A percentile compares a stretch with the other conserved stretches of the same genome.
These are phyloP conservation scores for Amborella trichopoda DNA, from an alignment of 164 flowering plant species.

Conservation along the genomic window DNA sequence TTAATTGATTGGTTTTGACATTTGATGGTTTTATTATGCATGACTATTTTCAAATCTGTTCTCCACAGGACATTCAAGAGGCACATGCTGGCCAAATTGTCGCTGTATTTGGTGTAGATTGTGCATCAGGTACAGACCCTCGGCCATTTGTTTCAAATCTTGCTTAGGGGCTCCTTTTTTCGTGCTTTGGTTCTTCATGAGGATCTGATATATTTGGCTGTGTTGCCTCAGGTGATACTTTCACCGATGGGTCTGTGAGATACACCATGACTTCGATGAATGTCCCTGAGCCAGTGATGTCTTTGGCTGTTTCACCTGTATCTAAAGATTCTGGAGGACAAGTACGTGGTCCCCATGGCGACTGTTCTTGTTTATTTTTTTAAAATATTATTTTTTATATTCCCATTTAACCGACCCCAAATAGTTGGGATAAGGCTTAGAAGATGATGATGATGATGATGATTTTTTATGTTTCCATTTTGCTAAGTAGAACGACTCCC, in stretches of 20 bases:
- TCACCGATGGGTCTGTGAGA: constrained; percentile 85
- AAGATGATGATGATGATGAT: too few species aligned
- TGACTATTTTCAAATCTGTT: too few species aligned
- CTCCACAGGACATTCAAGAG: constrained; percentile 83
- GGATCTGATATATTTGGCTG: not conserved
- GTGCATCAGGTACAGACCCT: constrained; percentile 74
- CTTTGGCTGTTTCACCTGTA: constrained; percentile 92
- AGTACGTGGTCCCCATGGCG: constrained; percentile 30
- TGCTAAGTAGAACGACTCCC: not conserved
- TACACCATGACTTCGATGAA: constrained; percentile 99
- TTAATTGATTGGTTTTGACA: too few species aligned
- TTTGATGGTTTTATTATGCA: too few species aligned
- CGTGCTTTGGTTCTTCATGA: not conserved
- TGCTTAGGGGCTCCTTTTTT: not conserved
- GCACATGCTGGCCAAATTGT: constrained; percentile 99
- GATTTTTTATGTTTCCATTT: too few species aligned
- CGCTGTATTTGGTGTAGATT: constrained; percentile 98
- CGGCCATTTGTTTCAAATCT: not conserved
- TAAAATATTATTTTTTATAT: too few species aligned
- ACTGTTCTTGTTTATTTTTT: too few species aligned
- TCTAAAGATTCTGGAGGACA: constrained; percentile 97
- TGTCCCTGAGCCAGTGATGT: constrained; percentile 99
- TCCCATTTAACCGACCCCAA: too few species aligned
- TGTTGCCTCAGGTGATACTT: constrained; percentile 71
- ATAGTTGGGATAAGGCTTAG: too few species aligned